These are phyloP conservation scores for Candida loeiensis DNA, from an alignment of 805 yeast genomes.

Conservation along the genomic window DNA sequence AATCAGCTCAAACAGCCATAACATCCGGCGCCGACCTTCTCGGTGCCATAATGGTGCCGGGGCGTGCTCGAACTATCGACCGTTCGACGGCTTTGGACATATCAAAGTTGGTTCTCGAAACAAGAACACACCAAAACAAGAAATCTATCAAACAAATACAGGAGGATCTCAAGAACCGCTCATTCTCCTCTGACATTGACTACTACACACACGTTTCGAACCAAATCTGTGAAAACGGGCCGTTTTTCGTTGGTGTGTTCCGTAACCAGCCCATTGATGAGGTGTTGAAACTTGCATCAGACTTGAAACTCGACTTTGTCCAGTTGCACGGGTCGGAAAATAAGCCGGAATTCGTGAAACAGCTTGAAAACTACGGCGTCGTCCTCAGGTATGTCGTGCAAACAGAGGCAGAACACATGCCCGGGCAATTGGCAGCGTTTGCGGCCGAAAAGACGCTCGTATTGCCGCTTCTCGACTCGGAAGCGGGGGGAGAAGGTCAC, in stretches of 20 bases:
- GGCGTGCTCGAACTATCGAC: constrained; percentile 65
- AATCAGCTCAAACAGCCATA: constrained; percentile 70
- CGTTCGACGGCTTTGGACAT: constrained; percentile 26
- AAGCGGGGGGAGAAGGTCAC: constrained; percentile 88
- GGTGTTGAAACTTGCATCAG: constrained; percentile 43
- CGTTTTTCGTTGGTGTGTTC: constrained; percentile 84
- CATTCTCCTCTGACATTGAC: constrained; percentile 14
- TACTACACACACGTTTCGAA: constrained; percentile 30
- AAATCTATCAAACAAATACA: constrained; percentile 19
- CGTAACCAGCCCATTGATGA: constrained; percentile 72
- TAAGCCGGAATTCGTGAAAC: constrained; percentile 49
- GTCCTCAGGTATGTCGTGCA: constrained; percentile 70
- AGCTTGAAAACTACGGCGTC: constrained; percentile 47
- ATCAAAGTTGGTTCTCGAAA: constrained; percentile 20
- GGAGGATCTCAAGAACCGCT: constrained; percentile 12
- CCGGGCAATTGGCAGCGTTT: constrained; percentile 34
- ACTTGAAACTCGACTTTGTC: constrained; percentile 64
- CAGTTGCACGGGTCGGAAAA: constrained; percentile 77
- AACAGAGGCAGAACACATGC: constrained; percentile 41
- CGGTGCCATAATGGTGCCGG: constrained; percentile 88
- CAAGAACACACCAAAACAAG: no score
- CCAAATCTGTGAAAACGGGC: constrained; percentile 45
- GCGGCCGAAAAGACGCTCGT: neutral
- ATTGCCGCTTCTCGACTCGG: constrained; percentile 76
- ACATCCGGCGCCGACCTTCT: constrained; percentile 69